A percentile compares a stretch with the other conserved stretches of the same genome.
These are phyloP conservation scores for Terana coerulea DNA, from an alignment of 768 basidiomycete species.

Conservation along the genomic window DNA sequence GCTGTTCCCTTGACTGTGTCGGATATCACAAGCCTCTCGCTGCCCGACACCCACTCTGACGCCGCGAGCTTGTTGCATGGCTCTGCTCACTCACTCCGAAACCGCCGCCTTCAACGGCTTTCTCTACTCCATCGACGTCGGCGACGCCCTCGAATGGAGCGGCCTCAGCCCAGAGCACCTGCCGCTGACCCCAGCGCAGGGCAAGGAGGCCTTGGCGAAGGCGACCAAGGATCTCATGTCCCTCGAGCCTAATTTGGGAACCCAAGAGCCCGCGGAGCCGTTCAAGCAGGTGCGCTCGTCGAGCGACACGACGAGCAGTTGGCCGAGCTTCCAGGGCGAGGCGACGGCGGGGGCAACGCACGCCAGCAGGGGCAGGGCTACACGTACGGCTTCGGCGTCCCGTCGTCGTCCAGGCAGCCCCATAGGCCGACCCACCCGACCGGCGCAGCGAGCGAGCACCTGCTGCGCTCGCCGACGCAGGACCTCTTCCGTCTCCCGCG, in stretches of 20 bases:
- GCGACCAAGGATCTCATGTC: conserved; percentile 85
- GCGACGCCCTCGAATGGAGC: conserved; percentile 46
- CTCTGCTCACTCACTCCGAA: conserved; percentile 65
- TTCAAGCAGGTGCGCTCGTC: neutral
- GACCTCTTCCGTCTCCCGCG: conserved; percentile 2
- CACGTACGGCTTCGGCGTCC: conserved; percentile 11
- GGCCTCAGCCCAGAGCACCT: conserved; percentile 31
- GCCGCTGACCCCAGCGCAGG: conserved; percentile 48
- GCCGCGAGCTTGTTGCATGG: conserved; percentile 34
- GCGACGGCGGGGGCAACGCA: too few species aligned
- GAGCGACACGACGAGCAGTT: neutral
- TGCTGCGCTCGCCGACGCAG: neutral
- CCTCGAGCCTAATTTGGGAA: conserved; percentile 38
- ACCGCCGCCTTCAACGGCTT: conserved; percentile 67
- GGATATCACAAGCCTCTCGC: conserved; percentile 14
- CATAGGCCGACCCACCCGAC: neutral
- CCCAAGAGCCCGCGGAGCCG: conserved; percentile 1
- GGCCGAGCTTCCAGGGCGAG: conserved; percentile 12
- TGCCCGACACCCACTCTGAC: conserved; percentile 4
- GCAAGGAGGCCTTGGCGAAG: conserved; percentile 65
- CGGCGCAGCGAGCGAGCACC: neutral
- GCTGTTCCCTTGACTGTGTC: conserved; percentile 4
- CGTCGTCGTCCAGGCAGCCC: conserved; percentile 2
- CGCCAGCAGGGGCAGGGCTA: conserved; percentile 8
- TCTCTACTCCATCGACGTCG: conserved; percentile 40